phyloP scores from a whole-genome alignment of 345 rosid genomes.

The Linum lewisii region DNA sequence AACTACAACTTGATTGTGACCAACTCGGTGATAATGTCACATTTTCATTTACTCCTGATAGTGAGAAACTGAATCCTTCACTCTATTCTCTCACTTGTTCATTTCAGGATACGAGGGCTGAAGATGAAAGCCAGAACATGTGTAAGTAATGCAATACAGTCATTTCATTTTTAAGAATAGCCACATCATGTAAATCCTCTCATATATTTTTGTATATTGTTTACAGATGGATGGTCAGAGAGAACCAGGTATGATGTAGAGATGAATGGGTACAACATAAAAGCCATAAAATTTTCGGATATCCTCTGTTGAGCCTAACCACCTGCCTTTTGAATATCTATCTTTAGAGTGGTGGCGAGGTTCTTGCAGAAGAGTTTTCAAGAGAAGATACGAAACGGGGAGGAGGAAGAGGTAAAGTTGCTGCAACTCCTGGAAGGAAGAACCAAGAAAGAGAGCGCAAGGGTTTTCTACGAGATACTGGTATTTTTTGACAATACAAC shows the following conservation, averaged over 20 bases:
- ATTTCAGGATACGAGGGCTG: constrained; percentile 28
- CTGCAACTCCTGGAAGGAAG: constrained; percentile 38
- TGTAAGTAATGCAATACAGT: constrained; percentile 26
- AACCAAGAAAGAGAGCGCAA: constrained; percentile 49
- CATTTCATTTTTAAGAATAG: background rate
- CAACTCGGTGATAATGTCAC: background rate
- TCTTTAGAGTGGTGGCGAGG: constrained; percentile 42
- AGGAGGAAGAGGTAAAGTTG: constrained; percentile 46
- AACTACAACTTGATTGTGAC: background rate
- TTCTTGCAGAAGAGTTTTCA: constrained; percentile 37
- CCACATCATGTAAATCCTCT: background rate
- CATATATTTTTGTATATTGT: constrained; percentile 15
- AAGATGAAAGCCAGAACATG: constrained; percentile 18
- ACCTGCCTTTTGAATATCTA: constrained; percentile 5
- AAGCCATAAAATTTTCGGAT: too few species aligned
- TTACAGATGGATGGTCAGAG: constrained; percentile 57
- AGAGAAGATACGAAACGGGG: constrained; percentile 23
- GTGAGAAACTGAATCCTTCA: background rate
- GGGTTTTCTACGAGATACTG: constrained; percentile 82
- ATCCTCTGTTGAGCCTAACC: constrained; percentile 2
- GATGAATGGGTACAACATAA: background rate
- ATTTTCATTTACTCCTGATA: background rate
- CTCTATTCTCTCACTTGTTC: constrained; percentile 7
- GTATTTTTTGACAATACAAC: too few species aligned
- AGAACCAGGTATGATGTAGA: constrained; percentile 35